These are phyloP conservation scores for Pythium chondricola DNA, from an alignment of 352 stramenopile genomes.

Conservation along the genomic window DNA sequence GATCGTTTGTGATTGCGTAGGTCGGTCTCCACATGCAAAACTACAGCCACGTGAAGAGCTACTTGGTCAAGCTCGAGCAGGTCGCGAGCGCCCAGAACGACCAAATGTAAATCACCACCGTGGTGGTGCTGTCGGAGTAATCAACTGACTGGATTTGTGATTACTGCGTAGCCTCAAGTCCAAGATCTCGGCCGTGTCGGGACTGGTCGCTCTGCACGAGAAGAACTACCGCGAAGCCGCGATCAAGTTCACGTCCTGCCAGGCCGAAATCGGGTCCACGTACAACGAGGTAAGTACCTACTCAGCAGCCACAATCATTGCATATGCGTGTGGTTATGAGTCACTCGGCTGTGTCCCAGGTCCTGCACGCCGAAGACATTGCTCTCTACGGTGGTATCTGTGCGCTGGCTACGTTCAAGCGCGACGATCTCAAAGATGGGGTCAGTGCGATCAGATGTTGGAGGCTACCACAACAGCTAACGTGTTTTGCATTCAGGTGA, in stretches of 20 bases:
- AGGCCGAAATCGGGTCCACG: conserved; percentile 67
- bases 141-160: background rate
- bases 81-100: conserved; percentile 63
- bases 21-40: conserved; percentile 81
- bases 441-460: no score
- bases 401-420: conserved; percentile 78
- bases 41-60: conserved; percentile 81
- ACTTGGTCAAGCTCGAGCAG: conserved; percentile 84
- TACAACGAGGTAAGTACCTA: conserved; percentile 59
- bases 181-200: conserved; percentile 75
- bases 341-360: conserved; percentile 14
- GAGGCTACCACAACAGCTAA: background rate
- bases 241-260: conserved; percentile 77
- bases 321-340: no score
- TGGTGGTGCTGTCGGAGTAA: no score
- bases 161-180: conserved; percentile 53
- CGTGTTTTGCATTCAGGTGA: conserved; percentile 32
- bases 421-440: conserved; percentile 73
- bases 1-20: conserved; percentile 14
- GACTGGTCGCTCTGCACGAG: conserved; percentile 70
- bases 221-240: conserved; percentile 76
- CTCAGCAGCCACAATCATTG: background rate
- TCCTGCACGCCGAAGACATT: conserved; percentile 81
- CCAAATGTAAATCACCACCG: conserved; percentile 34
- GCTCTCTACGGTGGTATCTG: conserved; percentile 83